These are phyloP conservation scores for Pleurotus tuber-regium DNA, from an alignment of 768 basidiomycete species.

Conservation along the genomic window DNA sequence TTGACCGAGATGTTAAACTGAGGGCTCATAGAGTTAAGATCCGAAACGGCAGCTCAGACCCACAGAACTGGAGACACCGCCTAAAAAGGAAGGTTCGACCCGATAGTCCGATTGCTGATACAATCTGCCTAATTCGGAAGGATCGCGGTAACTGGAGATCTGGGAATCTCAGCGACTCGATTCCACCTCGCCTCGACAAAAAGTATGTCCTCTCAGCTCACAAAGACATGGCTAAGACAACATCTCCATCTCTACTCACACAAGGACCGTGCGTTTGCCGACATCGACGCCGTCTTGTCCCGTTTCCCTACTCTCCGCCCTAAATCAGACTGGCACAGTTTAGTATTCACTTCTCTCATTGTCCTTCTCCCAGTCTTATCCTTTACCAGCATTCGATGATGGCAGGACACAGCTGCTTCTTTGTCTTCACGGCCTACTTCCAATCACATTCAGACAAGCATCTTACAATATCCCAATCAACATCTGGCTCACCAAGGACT, in stretches of 20 bases:
- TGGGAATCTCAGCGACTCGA: no score
- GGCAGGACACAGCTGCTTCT: conserved; percentile 91
- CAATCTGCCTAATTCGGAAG: conserved; percentile 3
- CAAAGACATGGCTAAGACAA: conserved; percentile 58
- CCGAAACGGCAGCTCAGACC: conserved; percentile 54
- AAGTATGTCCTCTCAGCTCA: background rate
- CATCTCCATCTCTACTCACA: conserved; percentile 56
- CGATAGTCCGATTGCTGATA: conserved; percentile 14
- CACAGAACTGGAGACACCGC: conserved; percentile 44
- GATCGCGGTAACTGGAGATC: background rate
- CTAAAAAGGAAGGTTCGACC: conserved; percentile 21
- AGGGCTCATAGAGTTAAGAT: conserved; percentile 38
- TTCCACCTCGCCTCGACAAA: background rate
- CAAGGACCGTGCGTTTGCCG: conserved; percentile 54
- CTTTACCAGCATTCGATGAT: conserved; percentile 78
- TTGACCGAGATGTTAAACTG: conserved; percentile 15
- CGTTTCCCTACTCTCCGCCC: conserved; percentile 60
- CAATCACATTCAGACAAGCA: conserved; percentile 71
- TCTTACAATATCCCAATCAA: conserved; percentile 94
- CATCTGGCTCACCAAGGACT: conserved; percentile 83
- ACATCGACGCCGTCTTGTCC: conserved; percentile 60
- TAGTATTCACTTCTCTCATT: conserved; percentile 16
- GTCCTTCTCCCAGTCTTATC: conserved; percentile 11
- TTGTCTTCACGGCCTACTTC: conserved; percentile 87
- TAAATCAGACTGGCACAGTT: conserved; percentile 82